These are phyloP conservation scores for Wakefieldia striispora DNA, from an alignment of 768 basidiomycete genomes.

Conservation along the genomic window DNA sequence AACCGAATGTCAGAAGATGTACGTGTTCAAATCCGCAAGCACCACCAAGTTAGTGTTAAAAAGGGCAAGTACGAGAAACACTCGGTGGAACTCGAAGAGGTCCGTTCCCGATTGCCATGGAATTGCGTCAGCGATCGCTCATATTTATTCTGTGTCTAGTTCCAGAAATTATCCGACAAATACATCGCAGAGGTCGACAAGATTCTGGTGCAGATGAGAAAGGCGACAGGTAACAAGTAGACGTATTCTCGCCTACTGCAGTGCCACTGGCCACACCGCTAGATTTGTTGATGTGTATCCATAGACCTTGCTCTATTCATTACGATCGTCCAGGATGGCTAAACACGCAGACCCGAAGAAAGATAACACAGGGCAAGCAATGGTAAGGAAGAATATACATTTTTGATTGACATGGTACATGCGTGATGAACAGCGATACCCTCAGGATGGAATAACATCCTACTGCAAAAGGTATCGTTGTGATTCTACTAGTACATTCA, in stretches of 20 bases:
- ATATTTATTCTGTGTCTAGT: constrained; percentile 40
- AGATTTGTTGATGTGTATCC: too few relatives aligned
- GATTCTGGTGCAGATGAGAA: constrained; percentile 61
- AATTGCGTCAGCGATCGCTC: background rate
- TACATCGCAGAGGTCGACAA: constrained; percentile 66
- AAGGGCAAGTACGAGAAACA: constrained; percentile 68
- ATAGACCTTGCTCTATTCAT: too few relatives aligned
- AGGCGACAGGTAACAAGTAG: constrained; percentile 40
- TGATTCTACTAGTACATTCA: too few relatives aligned
- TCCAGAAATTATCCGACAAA: constrained; percentile 69
- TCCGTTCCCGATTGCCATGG: constrained; percentile 29
- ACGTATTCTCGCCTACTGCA: background rate
- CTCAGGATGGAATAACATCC: too few relatives aligned
- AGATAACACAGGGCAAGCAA: too few relatives aligned
- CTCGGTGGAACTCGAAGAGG: constrained; percentile 70
- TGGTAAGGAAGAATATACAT: too few relatives aligned
- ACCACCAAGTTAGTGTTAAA: constrained; percentile 65
- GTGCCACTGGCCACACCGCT: too few relatives aligned
- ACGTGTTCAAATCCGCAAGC: constrained; percentile 71
- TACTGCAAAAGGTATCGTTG: too few relatives aligned
- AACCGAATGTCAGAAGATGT: constrained; percentile 71
- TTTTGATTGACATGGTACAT: too few relatives aligned
- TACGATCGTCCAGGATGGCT: too few relatives aligned
- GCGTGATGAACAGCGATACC: too few relatives aligned
- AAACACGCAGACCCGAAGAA: too few relatives aligned